Percentiles rank a stretch among this genome's conserved stretches.
These are phyloP conservation scores for Polygonum maritimum DNA, from an alignment of 148 eudicot species.

Conservation along the genomic window DNA sequence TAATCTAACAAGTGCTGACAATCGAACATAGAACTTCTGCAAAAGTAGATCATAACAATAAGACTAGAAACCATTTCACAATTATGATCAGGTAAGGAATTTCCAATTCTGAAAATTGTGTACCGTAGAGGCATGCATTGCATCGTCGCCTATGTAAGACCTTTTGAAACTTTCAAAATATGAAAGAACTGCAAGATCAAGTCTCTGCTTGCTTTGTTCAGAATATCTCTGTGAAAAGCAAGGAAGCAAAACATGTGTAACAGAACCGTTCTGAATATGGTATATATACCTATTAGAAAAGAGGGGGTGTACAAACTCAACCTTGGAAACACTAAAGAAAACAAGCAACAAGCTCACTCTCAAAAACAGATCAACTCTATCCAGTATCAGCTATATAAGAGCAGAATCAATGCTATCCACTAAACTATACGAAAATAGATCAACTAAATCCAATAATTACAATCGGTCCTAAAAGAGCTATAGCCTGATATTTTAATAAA, in stretches of 20 bases:
- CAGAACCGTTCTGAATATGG: neutral
- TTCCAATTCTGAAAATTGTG: neutral
- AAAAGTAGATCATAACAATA: conserved; percentile 14
- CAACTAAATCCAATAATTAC: too few species aligned
- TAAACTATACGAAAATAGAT: too few species aligned
- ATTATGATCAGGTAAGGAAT: neutral
- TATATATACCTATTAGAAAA: too few species aligned
- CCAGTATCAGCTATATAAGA: too few species aligned
- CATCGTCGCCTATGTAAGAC: conserved; percentile 76
- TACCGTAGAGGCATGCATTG: conserved; percentile 84
- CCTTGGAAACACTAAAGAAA: too few species aligned
- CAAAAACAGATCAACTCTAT: too few species aligned
- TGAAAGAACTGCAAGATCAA: conserved; percentile 75
- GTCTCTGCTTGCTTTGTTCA: conserved; percentile 79
- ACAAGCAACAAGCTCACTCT: too few species aligned
- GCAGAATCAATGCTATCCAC: too few species aligned
- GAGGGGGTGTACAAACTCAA: too few species aligned
- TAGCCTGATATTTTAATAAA: too few species aligned
- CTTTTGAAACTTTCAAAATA: conserved; percentile 69
- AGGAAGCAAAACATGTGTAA: neutral
- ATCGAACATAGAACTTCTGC: conserved; percentile 85
- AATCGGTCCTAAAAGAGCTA: too few species aligned
- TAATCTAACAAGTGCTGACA: conserved; percentile 86
- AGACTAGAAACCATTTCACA: neutral
- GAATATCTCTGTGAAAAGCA: conserved; percentile 58